Base-by-base conservation (phyloP, 1,139 yeast species). In the Yamadazyma pseudoaaseri region DNA sequence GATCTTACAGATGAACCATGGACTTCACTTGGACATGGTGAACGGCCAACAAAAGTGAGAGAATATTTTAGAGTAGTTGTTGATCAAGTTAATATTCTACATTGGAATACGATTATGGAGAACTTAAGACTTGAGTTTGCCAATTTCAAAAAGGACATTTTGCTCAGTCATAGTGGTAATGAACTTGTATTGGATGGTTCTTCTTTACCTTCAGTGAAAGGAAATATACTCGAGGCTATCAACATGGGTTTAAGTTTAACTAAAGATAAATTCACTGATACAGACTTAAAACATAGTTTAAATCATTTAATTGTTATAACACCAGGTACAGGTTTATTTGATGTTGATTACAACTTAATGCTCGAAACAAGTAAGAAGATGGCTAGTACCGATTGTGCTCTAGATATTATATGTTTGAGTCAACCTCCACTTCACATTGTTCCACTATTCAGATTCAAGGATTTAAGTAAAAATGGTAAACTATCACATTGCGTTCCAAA, bases 41-140 rank as follows among this genome's bases (percentile, higher is more conserved):
- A 86, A 45, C 65, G 85, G 36, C 81, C 85, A 3, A 65, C 73
- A 28, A 76, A 79, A 31, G 73, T 90, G 2, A 68, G 77, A 37
- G 97, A 92, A 54, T 90, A 81, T 54, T 94, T 81, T 54, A 70
- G 97, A 33, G 96, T 92, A 11, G 98, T 92, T 3, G 97, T 92
- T 2, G 98, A 94, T 56, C 96, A 90, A 54, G 94, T 87, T 6
- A 87, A 84, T 49, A 85, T 87, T 28, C 73, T 82, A 25, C 79
- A 77, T 43, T 94, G 98, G 98, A 85, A 79, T 41, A 82, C 84
- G 45, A 90, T 92, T 35, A 89, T 94, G 97, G 86, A 86, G 15
- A 81, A 83, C 4, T 62, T 94, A 36, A 65, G 97, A 37, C 68
- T 80, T 24, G 98, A 94, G 52, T 90, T 92, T 60, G 82, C 92